A percentile compares a stretch with the other conserved stretches of the same genome.
Evolutionary conservation across 805 yeast species (phyloP).

Genomic region (Nadsonia fulvescens): DNA sequence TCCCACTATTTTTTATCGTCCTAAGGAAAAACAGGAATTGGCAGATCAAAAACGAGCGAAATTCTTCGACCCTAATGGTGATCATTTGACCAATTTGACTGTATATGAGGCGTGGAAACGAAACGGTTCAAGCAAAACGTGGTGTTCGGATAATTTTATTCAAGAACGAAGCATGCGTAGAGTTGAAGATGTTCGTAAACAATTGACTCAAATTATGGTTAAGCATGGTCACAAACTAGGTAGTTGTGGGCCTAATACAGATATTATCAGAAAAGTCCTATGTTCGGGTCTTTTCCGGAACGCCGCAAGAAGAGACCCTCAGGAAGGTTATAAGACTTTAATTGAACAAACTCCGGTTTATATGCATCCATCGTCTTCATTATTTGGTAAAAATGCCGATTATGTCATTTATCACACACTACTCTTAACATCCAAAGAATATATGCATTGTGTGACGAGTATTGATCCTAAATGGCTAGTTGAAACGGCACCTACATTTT

Average conservation of each 20-base stretch:
- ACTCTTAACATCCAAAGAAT: constrained; percentile 72
- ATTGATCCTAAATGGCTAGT: constrained; percentile 53
- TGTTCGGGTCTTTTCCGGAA: constrained; percentile 57
- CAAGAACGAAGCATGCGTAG: constrained; percentile 58
- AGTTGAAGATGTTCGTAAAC: constrained; percentile 54
- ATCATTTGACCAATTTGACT: constrained; percentile 59
- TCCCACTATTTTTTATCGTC: constrained; percentile 49
- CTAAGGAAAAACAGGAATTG: constrained; percentile 43
- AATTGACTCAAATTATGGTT: constrained; percentile 34
- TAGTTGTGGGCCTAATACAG: constrained; percentile 18
- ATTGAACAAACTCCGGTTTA: constrained; percentile 29
- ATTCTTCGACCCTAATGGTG: constrained; percentile 45
- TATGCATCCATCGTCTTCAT: constrained; percentile 73
- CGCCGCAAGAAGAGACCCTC: constrained; percentile 44
- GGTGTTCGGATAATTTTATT: constrained; percentile 76
- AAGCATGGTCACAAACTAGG: constrained; percentile 15
- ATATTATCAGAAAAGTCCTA: constrained; percentile 31
- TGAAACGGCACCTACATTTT: constrained; percentile 65
- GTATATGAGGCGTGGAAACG: constrained; percentile 65
- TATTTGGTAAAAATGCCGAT: constrained; percentile 62
- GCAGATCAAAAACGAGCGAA: constrained; percentile 47
- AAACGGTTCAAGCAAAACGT: constrained; percentile 44
- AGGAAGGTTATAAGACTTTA: constrained; percentile 28
- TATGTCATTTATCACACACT: constrained; percentile 66
- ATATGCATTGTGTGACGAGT: constrained; percentile 61